Percentiles rank a stretch among this genome's conserved stretches.
These are phyloP conservation scores for Aspergillus puulaauensis DNA, from an alignment of 2,329 filamentous ascomycete genomes.

Conservation along the genomic window DNA sequence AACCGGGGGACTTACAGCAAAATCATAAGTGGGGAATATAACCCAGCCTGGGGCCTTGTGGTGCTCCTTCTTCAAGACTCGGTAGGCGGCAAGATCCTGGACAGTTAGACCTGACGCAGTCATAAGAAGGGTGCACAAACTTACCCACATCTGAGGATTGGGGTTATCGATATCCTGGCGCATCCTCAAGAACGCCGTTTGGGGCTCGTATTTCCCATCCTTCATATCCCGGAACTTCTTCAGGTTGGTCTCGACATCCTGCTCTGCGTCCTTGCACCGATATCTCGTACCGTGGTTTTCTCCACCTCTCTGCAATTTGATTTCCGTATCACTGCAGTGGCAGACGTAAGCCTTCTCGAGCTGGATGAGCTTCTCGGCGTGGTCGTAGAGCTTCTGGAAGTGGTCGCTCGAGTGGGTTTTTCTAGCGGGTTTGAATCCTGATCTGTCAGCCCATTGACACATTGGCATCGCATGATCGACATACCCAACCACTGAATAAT, in stretches of 20 bases:
- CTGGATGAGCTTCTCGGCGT: constrained; percentile 80
- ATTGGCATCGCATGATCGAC: not conserved
- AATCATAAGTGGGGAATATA: constrained; percentile 92
- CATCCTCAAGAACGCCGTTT: constrained; percentile 85
- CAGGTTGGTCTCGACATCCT: constrained; percentile 23
- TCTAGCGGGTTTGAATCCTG: constrained; percentile 71
- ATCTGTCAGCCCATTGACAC: not conserved
- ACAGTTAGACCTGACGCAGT: not conserved
- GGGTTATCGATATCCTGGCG: constrained; percentile 75
- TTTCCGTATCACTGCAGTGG: constrained; percentile 75
- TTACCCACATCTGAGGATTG: constrained; percentile 86
- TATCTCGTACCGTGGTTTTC: constrained; percentile 64
- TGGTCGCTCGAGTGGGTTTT: constrained; percentile 90
- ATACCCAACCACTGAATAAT: constrained; percentile 74
- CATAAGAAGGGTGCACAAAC: not conserved
- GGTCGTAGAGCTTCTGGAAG: constrained; percentile 82
- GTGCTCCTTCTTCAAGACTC: constrained; percentile 62
- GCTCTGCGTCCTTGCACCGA: constrained; percentile 56
- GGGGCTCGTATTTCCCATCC: constrained; percentile 84
- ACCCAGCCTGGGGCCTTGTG: constrained; percentile 71
- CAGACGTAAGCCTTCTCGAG: constrained; percentile 76
- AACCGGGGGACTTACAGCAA: constrained; percentile 16
- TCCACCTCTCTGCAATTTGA: constrained; percentile 80
- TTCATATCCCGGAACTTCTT: constrained; percentile 85
- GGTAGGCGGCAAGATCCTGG: constrained; percentile 78